A percentile compares a stretch with the other conserved stretches of the same genome.
These are phyloP conservation scores for Amanita phalloides DNA, from an alignment of 768 basidiomycete genomes.

Conservation along the genomic window DNA sequence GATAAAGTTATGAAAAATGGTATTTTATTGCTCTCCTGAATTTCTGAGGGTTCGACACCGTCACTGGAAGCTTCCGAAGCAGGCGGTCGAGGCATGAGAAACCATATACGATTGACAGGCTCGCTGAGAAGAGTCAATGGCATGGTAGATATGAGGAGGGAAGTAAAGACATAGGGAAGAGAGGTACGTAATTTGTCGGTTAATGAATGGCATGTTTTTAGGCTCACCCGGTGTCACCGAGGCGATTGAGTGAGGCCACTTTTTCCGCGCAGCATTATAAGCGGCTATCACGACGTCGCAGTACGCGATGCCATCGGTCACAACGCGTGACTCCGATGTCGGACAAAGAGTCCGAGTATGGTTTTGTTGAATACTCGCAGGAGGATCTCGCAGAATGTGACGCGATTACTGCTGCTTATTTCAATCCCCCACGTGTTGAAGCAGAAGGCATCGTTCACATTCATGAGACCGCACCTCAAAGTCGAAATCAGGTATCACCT, in stretches of 20 bases:
- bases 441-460: constrained; percentile 13
- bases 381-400: constrained; percentile 46
- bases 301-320: not conserved
- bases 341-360: constrained; percentile 25
- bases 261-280: constrained; percentile 1
- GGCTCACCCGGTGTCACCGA: not conserved
- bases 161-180: not conserved
- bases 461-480: not conserved
- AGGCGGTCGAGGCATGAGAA: constrained; percentile 9
- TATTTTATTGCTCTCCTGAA: constrained; percentile 5
- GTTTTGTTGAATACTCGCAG: constrained; percentile 46
- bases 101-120: not conserved
- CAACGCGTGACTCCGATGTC: constrained; percentile 1
- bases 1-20: constrained; percentile 22
- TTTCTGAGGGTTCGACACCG: not conserved
- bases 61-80: constrained; percentile 3
- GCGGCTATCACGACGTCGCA: no score
- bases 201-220: not conserved
- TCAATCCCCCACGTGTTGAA: constrained; percentile 22
- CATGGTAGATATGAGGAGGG: constrained; percentile 2
- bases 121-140: not conserved
- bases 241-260: constrained; percentile 18
- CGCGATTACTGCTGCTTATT: constrained; percentile 17
- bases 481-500: constrained; percentile 16
- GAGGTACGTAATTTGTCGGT: not conserved